Evolutionary conservation across 2,329 filamentous ascomycete genomes (phyloP), one percentile per base, ranked within the genome.

Genomic region (Fusarium pseudograminearum): DNA sequence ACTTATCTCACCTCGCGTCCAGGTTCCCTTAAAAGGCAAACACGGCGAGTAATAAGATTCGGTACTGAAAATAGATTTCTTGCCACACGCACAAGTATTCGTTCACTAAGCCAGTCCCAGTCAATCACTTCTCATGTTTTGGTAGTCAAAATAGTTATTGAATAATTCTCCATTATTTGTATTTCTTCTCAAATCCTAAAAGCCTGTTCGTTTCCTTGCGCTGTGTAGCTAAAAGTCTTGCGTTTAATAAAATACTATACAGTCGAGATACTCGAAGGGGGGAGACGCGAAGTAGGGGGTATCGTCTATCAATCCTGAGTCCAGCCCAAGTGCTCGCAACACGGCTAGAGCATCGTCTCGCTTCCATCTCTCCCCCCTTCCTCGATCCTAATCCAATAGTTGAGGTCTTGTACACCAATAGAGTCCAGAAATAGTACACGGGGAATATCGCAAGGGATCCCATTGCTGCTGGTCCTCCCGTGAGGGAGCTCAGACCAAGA

Each of bases 271-370:
- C 58, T 64, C 61, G 48, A 67, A 73, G 56, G 67, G 73, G 67
- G 59, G 55, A 65, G 71, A 61, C 66, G 61, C 67, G 63, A 36
- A 51, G 58, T 64, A 70, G 66, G 71, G 73, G 74, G 76, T 78
- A 77, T 78, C 77, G 72, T 78, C 68, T 75, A 73, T 73, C 68
- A 72, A 64, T 76, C 69, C 72, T 74, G 72, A 77, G 76, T 73
- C 74, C 76, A 74, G 76, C 74, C 76, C 74, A 75, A 69, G 65
- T 66, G 73, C 71, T 70, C 66, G 70, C 65, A 65, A 48, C 61
- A 66, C 46, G 65, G 64, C 62, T 67, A 61, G 66, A 70, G 65
- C 73, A 66, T 65, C 64, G 33, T 36, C 46, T 65, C 59, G 52
- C 61, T 67, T 65, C 56, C 61, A 54, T 57, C 65, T 63, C 56